Conservation (phyloP, 2,329 filamentous ascomycete species). For the Phoma sp. region DNA sequence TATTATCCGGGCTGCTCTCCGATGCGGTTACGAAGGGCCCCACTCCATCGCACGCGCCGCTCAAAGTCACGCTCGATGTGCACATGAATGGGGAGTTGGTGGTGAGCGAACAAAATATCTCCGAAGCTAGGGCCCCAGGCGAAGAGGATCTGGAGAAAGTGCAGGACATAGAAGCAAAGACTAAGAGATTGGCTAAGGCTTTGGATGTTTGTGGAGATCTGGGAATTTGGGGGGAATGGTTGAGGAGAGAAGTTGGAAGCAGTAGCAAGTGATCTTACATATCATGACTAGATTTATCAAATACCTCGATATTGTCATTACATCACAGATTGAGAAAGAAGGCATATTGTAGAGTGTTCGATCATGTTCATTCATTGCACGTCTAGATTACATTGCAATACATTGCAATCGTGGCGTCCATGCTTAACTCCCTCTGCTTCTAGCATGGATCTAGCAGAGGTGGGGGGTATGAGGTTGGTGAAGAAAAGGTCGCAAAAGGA, state of each 20-base stretch:
- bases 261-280: too few relatives aligned
- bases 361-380: constrained; percentile 20
- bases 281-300: too few relatives aligned
- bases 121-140: constrained; percentile 8
- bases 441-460: constrained; percentile 23
- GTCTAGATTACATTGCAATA: constrained; percentile 16
- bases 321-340: neutral
- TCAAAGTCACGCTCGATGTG: constrained; percentile 64
- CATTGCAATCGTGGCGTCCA: constrained; percentile 18
- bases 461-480: constrained; percentile 16
- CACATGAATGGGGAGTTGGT: constrained; percentile 64
- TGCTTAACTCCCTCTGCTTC: constrained; percentile 21
- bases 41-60: constrained; percentile 51
- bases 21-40: constrained; percentile 14
- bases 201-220: constrained; percentile 57
- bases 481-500: constrained; percentile 9
- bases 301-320: neutral
- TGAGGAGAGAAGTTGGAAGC: constrained; percentile 35
- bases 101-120: constrained; percentile 64
- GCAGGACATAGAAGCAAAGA: constrained; percentile 25
- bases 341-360: constrained; percentile 2
- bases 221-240: constrained; percentile 60
- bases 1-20: constrained; percentile 25
- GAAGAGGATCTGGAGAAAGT: constrained; percentile 39
- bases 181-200: constrained; percentile 50